Conservation (phyloP, 768 basidiomycete species). For the Podaxis carcinomalis region DNA sequence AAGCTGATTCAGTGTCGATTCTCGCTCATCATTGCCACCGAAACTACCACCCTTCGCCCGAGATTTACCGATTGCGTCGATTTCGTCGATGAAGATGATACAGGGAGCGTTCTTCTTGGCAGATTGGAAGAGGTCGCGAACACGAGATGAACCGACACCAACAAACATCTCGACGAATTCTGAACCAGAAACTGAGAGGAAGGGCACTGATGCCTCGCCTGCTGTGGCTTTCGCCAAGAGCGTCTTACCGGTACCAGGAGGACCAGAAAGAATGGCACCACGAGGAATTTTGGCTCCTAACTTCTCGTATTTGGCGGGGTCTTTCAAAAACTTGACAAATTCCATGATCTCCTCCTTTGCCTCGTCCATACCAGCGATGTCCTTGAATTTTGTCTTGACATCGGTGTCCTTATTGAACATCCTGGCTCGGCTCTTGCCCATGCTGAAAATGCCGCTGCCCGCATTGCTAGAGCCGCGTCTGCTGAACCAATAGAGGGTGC, state of each 20-base stretch:
- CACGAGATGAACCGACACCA: conserved; percentile 95
- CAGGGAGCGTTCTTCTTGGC: conserved; percentile 98
- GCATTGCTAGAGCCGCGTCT: conserved; percentile 63
- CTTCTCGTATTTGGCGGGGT: conserved; percentile 90
- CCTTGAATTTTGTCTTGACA: conserved; percentile 89
- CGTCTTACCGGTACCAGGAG: conserved; percentile 98
- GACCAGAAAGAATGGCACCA: conserved; percentile 91
- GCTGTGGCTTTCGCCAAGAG: conserved; percentile 97
- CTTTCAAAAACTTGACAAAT: conserved; percentile 98
- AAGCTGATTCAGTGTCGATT: conserved; percentile 95
- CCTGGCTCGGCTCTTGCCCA: conserved; percentile 92
- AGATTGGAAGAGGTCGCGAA: conserved; percentile 94
- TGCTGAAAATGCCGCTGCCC: conserved; percentile 91
- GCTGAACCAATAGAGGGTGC: conserved; percentile 86
- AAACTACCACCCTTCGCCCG: conserved; percentile 74
- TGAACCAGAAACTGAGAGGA: conserved; percentile 97
- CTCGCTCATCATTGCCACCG: conserved; percentile 93
- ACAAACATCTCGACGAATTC: conserved; percentile 99
- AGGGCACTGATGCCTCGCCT: conserved; percentile 95
- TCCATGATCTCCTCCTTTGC: conserved; percentile 99
- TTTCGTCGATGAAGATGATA: conserved; percentile 99
- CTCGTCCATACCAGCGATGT: conserved; percentile 99
- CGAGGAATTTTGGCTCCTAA: conserved; percentile 98
- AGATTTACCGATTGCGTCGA: conserved; percentile 97
- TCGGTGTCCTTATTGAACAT: conserved; percentile 97